These are phyloP conservation scores for Ashbya aceris DNA, from an alignment of 1,139 yeast species.

Conservation along the genomic window DNA sequence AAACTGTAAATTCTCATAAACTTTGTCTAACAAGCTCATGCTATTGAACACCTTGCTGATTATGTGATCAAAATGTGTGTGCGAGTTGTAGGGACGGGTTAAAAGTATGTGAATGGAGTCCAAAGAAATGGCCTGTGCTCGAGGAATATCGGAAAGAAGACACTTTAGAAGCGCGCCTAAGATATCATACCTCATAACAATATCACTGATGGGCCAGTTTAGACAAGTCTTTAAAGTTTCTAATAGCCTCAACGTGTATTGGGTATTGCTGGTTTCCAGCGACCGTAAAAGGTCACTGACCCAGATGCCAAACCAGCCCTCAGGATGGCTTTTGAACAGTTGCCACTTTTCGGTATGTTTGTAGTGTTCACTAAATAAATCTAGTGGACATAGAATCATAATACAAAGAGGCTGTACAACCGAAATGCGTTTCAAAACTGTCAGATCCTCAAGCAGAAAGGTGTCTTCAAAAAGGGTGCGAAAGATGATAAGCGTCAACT, in stretches of 20 bases:
- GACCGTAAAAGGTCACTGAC: constrained; percentile 51
- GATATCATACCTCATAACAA: constrained; percentile 59
- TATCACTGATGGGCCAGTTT: constrained; percentile 80
- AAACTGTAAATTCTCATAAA: constrained; percentile 52
- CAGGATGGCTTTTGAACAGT: constrained; percentile 51
- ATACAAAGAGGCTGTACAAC: constrained; percentile 75
- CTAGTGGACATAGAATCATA: constrained; percentile 67
- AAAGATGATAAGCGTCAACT: constrained; percentile 65
- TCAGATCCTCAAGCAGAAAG: constrained; percentile 84
- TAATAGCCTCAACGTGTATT: constrained; percentile 55
- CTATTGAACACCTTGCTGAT: constrained; percentile 79
- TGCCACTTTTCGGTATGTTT: constrained; percentile 60
- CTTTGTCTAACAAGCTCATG: constrained; percentile 52
- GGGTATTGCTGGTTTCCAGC: constrained; percentile 33
- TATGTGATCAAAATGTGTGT: constrained; percentile 68
- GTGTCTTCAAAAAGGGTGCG: constrained; percentile 89
- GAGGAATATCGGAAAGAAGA: constrained; percentile 51
- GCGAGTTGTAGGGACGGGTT: constrained; percentile 64
- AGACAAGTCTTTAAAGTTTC: constrained; percentile 83
- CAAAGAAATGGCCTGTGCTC: constrained; percentile 72
- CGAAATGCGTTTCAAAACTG: constrained; percentile 74
- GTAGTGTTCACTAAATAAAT: constrained; percentile 54
- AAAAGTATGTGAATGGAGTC: constrained; percentile 86
- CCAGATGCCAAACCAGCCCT: constrained; percentile 90
- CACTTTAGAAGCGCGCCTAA: constrained; percentile 58